Evolutionary conservation across 1,284 basidiomycete genomes (phyloP).

Genomic region (Austroboletus olivaceoglutinosus): DNA sequence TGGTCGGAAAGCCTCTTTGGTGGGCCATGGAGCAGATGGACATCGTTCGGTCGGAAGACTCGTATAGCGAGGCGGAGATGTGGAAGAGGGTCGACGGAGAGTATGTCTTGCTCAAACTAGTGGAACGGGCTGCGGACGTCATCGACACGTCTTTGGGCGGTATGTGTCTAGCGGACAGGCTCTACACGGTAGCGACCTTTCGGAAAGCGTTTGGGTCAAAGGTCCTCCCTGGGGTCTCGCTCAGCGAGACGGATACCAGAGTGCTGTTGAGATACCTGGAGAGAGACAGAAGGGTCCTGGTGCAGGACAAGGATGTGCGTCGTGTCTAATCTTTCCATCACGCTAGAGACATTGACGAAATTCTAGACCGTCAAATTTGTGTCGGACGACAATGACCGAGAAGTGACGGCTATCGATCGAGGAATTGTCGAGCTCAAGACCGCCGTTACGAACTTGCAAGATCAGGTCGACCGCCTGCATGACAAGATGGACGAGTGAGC

Average conservation of each 20-base stretch:
- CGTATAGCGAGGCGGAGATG: constrained; percentile 56
- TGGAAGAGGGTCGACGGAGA: constrained; percentile 69
- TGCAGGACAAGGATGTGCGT: constrained; percentile 64
- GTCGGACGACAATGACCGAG: constrained; percentile 39
- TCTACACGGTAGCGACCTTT: constrained; percentile 69
- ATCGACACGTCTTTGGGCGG: constrained; percentile 55
- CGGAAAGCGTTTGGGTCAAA: constrained; percentile 52
- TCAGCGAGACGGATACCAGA: constrained; percentile 62
- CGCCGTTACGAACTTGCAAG: constrained; percentile 62
- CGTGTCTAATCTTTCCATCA: not conserved
- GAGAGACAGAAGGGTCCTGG: constrained; percentile 66
- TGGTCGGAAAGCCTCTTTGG: constrained; percentile 80
- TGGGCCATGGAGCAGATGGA: constrained; percentile 82
- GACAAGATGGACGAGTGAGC: constrained; percentile 64
- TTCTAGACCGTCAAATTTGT: constrained; percentile 76
- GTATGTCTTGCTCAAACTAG: constrained; percentile 68
- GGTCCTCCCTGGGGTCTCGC: constrained; percentile 40
- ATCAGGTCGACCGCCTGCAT: constrained; percentile 67
- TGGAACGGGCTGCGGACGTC: constrained; percentile 65
- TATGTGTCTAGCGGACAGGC: constrained; percentile 55
- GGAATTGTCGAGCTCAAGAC: constrained; percentile 74
- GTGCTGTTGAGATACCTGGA: constrained; percentile 77
- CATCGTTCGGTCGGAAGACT: constrained; percentile 61
- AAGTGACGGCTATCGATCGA: constrained; percentile 68
- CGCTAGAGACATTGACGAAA: not conserved